These are phyloP conservation scores for Nasturtium officinale DNA, from an alignment of 345 rosid species.

Conservation along the genomic window DNA sequence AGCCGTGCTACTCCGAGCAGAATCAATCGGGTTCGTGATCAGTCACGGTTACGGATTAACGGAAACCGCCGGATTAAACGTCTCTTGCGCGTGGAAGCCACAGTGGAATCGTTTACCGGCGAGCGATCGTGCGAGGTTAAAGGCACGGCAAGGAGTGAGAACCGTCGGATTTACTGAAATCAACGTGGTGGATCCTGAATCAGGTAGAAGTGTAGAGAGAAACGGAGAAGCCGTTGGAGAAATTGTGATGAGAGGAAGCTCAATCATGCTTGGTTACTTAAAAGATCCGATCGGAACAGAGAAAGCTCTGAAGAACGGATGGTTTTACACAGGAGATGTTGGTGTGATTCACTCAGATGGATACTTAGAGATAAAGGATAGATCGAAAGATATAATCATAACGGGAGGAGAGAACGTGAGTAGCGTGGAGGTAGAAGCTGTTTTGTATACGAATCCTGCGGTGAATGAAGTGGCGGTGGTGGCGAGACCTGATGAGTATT, in stretches of 20 bases:
- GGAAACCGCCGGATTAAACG: conserved; percentile 64
- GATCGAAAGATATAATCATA: conserved; percentile 77
- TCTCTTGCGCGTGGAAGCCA: conserved; percentile 75
- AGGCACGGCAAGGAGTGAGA: conserved; percentile 73
- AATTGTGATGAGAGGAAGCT: conserved; percentile 66
- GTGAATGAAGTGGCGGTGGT: conserved; percentile 82
- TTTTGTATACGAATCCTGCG: conserved; percentile 65
- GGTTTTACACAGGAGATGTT: conserved; percentile 75
- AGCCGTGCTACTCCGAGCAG: conserved; percentile 57
- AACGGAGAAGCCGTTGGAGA: conserved; percentile 74
- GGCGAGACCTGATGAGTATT: conserved; percentile 71
- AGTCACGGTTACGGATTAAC: conserved; percentile 81
- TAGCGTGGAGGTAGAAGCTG: conserved; percentile 74
- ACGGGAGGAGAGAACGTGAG: conserved; percentile 89
- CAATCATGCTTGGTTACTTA: conserved; percentile 75
- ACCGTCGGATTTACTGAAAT: conserved; percentile 53
- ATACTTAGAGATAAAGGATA: conserved; percentile 69
- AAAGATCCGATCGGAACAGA: conserved; percentile 62
- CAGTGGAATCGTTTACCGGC: conserved; percentile 71
- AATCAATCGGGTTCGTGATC: conserved; percentile 65
- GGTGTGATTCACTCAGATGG: conserved; percentile 75
- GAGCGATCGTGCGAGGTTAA: conserved; percentile 59
- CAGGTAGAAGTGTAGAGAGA: conserved; percentile 54
- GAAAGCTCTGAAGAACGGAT: conserved; percentile 57
- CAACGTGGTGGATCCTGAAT: conserved; percentile 58